Evolutionary conservation across 2,329 filamentous ascomycete species (phyloP).

Genomic region (Neocucurbitaria cava): DNA sequence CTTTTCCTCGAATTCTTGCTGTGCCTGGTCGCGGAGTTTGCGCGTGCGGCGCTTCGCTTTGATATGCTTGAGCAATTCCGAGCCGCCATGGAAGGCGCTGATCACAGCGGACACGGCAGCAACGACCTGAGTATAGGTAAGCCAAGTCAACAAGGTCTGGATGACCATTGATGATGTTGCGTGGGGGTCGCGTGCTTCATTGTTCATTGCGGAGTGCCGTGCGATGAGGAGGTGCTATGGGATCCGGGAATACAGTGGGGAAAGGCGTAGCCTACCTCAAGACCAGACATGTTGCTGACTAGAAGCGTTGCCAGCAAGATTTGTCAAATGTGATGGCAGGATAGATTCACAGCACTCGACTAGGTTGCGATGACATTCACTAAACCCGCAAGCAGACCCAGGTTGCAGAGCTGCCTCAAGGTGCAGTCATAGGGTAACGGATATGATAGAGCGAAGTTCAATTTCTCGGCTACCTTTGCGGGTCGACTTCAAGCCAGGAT

Average conservation of each 20-base stretch:
- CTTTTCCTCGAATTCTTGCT: slow-evolving; percentile 45
- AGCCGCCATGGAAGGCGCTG: slow-evolving; percentile 52
- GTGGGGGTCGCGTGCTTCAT: not conserved
- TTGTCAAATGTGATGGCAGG: not conserved
- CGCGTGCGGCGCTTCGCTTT: slow-evolving; percentile 42
- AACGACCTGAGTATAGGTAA: slow-evolving; percentile 38
- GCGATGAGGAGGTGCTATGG: not conserved
- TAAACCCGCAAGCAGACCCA: not conserved
- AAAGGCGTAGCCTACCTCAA: slow-evolving; percentile 32
- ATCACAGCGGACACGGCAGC: slow-evolving; percentile 53
- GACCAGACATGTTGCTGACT: slow-evolving; percentile 28
- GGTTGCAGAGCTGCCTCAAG: not conserved
- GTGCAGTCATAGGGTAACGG: not conserved
- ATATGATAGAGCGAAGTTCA: not conserved
- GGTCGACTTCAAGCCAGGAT: not conserved
- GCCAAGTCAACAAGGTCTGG: not conserved
- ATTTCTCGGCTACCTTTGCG: not conserved
- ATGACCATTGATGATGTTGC: not conserved
- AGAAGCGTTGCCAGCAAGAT: not conserved
- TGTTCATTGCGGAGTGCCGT: not conserved
- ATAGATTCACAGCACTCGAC: not conserved
- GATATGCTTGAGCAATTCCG: slow-evolving; percentile 47
- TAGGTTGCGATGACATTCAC: slow-evolving; percentile 1
- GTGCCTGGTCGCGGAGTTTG: slow-evolving; percentile 32
- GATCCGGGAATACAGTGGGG: not conserved